A percentile compares a stretch with the other conserved stretches of the same genome.
Conservation (phyloP, 345 rosid genomes). For the Salix brachista region DNA sequence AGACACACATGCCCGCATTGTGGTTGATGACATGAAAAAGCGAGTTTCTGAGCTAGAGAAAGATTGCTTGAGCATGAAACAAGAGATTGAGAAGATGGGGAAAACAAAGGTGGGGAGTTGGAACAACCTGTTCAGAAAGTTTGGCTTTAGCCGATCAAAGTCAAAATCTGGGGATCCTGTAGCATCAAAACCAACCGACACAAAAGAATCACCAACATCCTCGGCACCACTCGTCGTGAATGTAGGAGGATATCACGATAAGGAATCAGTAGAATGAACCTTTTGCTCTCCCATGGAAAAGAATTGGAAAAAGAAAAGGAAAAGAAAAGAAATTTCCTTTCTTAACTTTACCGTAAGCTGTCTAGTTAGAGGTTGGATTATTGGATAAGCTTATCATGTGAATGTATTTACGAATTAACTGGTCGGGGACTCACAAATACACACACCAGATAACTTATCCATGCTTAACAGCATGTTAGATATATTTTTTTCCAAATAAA, state of each 20-base stretch:
- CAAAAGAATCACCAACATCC: background rate
- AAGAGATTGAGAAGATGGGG: constrained; percentile 64
- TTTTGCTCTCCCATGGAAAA: background rate
- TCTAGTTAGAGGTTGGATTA: background rate
- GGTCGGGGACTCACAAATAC: too few relatives aligned
- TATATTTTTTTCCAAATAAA: too few relatives aligned
- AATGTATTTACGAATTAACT: background rate
- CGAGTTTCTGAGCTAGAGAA: constrained; percentile 74
- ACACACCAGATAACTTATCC: too few relatives aligned
- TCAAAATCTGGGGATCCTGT: constrained; percentile 1
- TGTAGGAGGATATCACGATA: background rate
- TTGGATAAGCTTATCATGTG: background rate
- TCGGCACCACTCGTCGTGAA: constrained; percentile 8
- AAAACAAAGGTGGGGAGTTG: constrained; percentile 56
- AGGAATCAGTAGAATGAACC: background rate
- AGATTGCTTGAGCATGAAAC: constrained; percentile 72
- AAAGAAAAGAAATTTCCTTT: background rate
- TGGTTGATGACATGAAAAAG: constrained; percentile 51
- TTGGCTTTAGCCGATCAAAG: constrained; percentile 24
- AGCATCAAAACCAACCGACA: background rate
- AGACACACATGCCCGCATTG: constrained; percentile 14
- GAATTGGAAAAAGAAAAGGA: background rate
- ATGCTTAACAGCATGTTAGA: too few relatives aligned
- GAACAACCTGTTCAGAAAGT: constrained; percentile 47
- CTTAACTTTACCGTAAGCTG: background rate